Evolutionary conservation across 179 eudicot species (phyloP).

Genomic region (Spergularia azorica): DNA sequence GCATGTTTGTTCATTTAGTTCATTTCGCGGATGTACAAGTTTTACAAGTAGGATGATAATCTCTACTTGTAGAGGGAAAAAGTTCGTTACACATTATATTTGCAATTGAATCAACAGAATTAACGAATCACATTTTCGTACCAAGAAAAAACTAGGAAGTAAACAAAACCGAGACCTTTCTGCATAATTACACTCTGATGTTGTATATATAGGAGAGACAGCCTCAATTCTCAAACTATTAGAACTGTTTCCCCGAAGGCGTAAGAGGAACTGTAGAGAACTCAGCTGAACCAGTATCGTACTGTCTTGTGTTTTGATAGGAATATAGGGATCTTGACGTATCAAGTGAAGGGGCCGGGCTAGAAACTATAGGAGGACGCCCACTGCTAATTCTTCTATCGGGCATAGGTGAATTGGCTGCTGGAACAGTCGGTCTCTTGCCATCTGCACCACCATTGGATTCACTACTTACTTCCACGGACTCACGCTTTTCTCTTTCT

Average conservation of each 20-base stretch:
- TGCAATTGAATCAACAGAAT: conserved; percentile 48
- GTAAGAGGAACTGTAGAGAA: conserved; percentile 94
- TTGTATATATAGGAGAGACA: conserved; percentile 33
- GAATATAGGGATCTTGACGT: conserved; percentile 37
- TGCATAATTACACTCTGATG: conserved; percentile 32
- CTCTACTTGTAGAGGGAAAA: not conserved
- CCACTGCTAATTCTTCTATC: conserved; percentile 36
- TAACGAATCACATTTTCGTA: conserved; percentile 33
- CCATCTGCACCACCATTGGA: conserved; percentile 32
- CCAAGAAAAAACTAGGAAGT: not conserved
- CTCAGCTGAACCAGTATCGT: conserved; percentile 63
- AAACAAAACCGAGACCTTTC: conserved; percentile 28
- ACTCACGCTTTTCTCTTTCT: conserved; percentile 81
- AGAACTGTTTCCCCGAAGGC: conserved; percentile 54
- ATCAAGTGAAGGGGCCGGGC: conserved; percentile 37
- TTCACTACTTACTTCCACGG: conserved; percentile 40
- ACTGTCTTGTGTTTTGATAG: conserved; percentile 40
- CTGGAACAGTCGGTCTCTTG: conserved; percentile 31
- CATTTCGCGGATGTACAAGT: not conserved
- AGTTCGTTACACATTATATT: conserved; percentile 24
- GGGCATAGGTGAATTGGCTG: conserved; percentile 27
- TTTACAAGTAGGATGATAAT: not conserved
- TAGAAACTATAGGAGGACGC: conserved; percentile 39
- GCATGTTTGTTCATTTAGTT: not conserved
- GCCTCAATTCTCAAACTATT: conserved; percentile 29